Base-by-base conservation (phyloP, 257 asterid genomes). In the Solanum bulbocastanum region DNA sequence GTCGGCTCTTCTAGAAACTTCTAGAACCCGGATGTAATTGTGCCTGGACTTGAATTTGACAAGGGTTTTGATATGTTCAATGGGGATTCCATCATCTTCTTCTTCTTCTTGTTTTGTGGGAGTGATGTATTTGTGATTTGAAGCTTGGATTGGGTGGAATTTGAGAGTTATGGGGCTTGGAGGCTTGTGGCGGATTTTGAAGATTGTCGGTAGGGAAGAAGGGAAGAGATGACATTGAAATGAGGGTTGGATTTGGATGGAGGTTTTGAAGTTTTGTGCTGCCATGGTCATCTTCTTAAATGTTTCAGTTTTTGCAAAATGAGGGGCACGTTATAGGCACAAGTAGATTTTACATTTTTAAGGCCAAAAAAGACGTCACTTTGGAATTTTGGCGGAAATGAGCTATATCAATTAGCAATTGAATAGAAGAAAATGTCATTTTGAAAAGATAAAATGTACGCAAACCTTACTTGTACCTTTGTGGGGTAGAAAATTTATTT, bases 1-100 rank as follows among this genome's bases (percentile, higher is more conserved):
- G 94, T 95, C 96, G 37, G 98, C 98, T 78, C 90, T 92, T 85
- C 99, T 44, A 8, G 99, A 94, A 84, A 96, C 94, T 90, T 95
- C 94, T 81, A 96, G 89, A 72, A 96, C 98, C 4, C 98, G 92
- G 25, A 96, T 96, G 92, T 94, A 94, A 81, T 96, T 95, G 93
- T 95, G 90, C 15, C 96, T 71, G 49, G 99, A 94, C 81, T 95
- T 94, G 95, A 94, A 96, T 90, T 94, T 95, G 62, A 89, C 99
- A 0, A 96, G 94, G 32, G 91, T 94, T 88, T 93, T 95, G 35
- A 96, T 98, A 90, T 92, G 92, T 66, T 94, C 93, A 87, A 92
- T 90, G 79, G 99, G 98, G 92, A 96, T 95, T 68, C 98, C 97
- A 86, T 73, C 76, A 69, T 69, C 22, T 22, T 90, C 92, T 30